Conservation (phyloP, 257 asterid genomes). For the Solanum microdontum region DNA sequence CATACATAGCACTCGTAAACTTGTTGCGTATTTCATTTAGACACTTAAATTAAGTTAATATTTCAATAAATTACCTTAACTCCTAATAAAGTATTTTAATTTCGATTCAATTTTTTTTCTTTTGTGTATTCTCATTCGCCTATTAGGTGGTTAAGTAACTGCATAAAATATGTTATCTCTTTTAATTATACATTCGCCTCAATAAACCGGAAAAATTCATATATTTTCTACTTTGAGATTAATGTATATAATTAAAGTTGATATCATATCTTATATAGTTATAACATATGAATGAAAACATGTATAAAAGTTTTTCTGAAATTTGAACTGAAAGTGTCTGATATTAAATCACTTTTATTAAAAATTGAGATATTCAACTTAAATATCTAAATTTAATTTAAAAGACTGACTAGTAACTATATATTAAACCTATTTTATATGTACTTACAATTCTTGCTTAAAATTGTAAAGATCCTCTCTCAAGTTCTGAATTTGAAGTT, state of each 20-base stretch:
- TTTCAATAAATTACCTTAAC: neutral
- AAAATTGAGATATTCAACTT: neutral
- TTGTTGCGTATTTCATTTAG: neutral
- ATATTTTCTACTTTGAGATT: neutral
- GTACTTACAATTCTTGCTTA: neutral
- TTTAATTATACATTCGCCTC: too few species aligned
- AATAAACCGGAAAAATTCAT: neutral
- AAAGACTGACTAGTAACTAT: too few species aligned
- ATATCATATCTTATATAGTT: neutral
- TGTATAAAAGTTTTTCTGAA: neutral
- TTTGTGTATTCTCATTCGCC: neutral
- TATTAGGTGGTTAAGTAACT: too few species aligned
- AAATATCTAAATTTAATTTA: neutral
- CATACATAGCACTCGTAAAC: neutral
- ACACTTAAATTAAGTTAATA: fast-evolving
- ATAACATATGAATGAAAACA: neutral
- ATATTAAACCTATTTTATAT: too few species aligned
- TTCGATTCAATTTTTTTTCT: neutral
- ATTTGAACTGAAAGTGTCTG: neutral
- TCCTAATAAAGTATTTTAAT: neutral
- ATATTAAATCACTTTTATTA: neutral
- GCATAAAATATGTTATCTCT: neutral
- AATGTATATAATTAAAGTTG: neutral
- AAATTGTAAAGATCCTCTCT: neutral
- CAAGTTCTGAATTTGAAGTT: neutral